Conservation (phyloP, 164 flowering plant species). For the Kalanchoe fedtschenkoi region DNA sequence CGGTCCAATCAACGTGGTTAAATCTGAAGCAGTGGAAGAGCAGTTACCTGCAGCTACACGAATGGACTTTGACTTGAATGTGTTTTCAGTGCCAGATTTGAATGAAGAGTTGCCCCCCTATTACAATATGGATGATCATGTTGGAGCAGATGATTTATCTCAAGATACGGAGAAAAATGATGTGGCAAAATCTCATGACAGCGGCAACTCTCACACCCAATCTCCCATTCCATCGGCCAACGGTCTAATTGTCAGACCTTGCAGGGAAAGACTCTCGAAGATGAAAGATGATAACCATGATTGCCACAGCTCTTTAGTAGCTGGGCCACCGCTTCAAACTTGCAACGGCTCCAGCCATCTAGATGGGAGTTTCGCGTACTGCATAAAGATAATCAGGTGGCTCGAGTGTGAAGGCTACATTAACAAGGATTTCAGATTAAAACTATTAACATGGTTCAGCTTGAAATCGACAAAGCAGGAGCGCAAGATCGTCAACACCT, state of each 20-base stretch:
- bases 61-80: conserved; percentile 64
- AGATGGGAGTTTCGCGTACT: conserved; percentile 60
- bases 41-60: conserved; percentile 31
- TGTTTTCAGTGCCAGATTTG: conserved; percentile 80
- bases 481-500: conserved; percentile 47
- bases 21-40: conserved; percentile 27
- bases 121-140: conserved; percentile 56
- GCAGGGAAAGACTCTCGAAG: conserved; percentile 39
- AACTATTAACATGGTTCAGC: conserved; percentile 79
- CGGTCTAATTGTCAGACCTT: conserved; percentile 31
- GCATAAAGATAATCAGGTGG: conserved; percentile 42
- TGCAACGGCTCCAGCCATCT: conserved; percentile 30
- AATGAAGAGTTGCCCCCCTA: conserved; percentile 79
- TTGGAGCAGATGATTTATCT: conserved; percentile 46
- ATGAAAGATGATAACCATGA: conserved; percentile 53
- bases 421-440: conserved; percentile 44
- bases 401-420: conserved; percentile 59
- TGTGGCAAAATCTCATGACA: conserved; percentile 42
- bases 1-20: conserved; percentile 20
- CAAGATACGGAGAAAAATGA: conserved; percentile 43
- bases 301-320: conserved; percentile 71
- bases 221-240: conserved; percentile 30
- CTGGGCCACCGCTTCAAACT: conserved; percentile 44
- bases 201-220: conserved; percentile 59
- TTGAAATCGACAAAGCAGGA: conserved; percentile 50